Base-by-base conservation (phyloP, 2,329 filamentous ascomycete species). In the Pseudogymnoascus sp. region DNA sequence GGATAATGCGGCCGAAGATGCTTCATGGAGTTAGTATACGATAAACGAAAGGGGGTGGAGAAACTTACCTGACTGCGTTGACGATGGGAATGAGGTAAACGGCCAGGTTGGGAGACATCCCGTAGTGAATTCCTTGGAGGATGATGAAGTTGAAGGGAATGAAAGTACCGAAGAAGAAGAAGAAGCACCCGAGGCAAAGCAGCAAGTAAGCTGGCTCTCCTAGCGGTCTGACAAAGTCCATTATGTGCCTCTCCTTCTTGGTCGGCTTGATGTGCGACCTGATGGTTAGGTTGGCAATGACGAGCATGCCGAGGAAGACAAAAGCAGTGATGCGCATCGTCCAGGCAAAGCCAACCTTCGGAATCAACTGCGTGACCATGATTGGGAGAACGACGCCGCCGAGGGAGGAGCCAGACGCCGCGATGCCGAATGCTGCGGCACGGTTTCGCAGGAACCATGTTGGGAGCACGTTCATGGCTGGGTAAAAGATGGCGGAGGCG, bases 381-480 rank as follows among this genome's bases (percentile, higher is more conserved):
- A 86, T 85, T 0, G 85, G 84, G 57, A 86, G 79, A 36, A 86
- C 78, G 14, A 87, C 80, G 16, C 80, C 80, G 1, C 80, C 80
- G 4, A 82, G 64, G 3, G 77, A 79, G 25, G 76, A 78, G 3
- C 80, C 80, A 4, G 78, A 74, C 4, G 77, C 75, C 70, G 79
- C 77, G 28, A 80, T 71, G 1, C 80, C 80, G 61, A 78, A 74
- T 6, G 79, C 79, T 6, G 77, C 71, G 3, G 75, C 76, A 20
- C 80, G 75, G 28, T 77, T 74, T 63, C 75, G 77, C 67, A 78
- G 77, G 67, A 82, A 77, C 74, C 79, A 82, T 36, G 78, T 79
- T 0, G 75, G 73, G 6, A 76, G 70, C 6, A 74, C 72, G 6
- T 71, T 71, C 67, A 76, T 75, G 5, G 76, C 70, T 4, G 72